Percentiles rank a stretch among this genome's conserved stretches.
Evolutionary conservation across 371 early-diverging fungal species (phyloP).

Genomic region (Phascolomyces articulosus): DNA sequence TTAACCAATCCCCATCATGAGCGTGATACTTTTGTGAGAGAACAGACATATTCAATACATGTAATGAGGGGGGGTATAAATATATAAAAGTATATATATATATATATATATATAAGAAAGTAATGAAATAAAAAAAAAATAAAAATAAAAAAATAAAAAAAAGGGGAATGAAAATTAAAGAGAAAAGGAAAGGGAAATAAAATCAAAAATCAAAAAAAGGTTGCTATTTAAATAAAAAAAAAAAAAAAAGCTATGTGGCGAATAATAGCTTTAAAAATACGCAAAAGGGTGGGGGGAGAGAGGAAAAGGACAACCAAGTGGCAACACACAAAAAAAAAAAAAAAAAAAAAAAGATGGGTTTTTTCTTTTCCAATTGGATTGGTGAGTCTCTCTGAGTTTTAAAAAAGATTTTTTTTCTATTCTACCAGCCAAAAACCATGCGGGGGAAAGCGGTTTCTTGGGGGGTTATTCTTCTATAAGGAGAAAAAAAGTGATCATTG

Average conservation of each 20-base stretch:
- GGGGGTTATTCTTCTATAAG: too few species aligned
- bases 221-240: too few species aligned
- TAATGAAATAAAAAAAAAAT: too few species aligned
- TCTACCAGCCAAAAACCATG: neutral
- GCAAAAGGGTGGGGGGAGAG: neutral
- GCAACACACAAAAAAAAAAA: neutral
- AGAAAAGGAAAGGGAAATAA: neutral
- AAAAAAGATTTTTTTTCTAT: neutral
- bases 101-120: too few species aligned
- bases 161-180: too few species aligned
- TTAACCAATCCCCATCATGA: slow-evolving; percentile 14
- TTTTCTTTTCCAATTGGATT: neutral
- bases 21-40: neutral
- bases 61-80: neutral
- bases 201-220: neutral
- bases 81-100: too few species aligned
- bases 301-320: neutral
- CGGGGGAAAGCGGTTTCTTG: neutral
- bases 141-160: neutral
- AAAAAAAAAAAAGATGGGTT: neutral
- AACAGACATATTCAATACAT: slow-evolving; percentile 5
- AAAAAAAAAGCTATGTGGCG: too few species aligned
- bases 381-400: slow-evolving; percentile 4
- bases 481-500: neutral
- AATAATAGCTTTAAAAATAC: neutral